Percentiles rank a stretch among this genome's conserved stretches.
Evolutionary conservation across 2,329 filamentous ascomycete genomes (phyloP).

Genomic region (Sarocladium kiliense): DNA sequence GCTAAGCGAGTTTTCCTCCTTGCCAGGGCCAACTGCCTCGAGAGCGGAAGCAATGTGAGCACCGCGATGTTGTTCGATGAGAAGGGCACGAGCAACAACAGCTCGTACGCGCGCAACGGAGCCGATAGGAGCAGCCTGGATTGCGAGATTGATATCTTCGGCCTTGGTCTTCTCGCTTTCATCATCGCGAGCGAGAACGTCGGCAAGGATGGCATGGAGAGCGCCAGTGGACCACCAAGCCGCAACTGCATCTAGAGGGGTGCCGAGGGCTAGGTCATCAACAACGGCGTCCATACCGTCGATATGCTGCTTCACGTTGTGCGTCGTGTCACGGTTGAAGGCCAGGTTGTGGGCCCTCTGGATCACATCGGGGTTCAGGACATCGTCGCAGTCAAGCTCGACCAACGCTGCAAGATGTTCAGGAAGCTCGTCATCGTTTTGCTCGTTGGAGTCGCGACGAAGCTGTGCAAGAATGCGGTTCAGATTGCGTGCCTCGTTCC

Average conservation of each 20-base stretch:
- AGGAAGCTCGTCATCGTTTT: slow-evolving; percentile 58
- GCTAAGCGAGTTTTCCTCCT: slow-evolving; percentile 18
- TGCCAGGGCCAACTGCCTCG: slow-evolving; percentile 38
- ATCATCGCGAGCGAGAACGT: slow-evolving; percentile 39
- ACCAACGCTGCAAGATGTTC: slow-evolving; percentile 72
- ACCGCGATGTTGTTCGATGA: slow-evolving; percentile 49
- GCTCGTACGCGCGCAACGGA: slow-evolving; percentile 64
- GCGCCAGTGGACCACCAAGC: slow-evolving; percentile 82
- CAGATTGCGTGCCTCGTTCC: slow-evolving; percentile 73
- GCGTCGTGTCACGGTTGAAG: slow-evolving; percentile 73
- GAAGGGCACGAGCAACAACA: slow-evolving; percentile 52
- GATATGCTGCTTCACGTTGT: slow-evolving; percentile 57
- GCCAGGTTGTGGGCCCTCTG: slow-evolving; percentile 86
- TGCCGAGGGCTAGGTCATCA: slow-evolving; percentile 78
- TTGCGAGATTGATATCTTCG: slow-evolving; percentile 60
- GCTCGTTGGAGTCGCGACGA: slow-evolving; percentile 33
- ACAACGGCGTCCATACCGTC: slow-evolving; percentile 78
- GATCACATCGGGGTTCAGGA: slow-evolving; percentile 71
- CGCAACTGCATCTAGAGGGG: slow-evolving; percentile 82
- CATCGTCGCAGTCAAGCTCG: slow-evolving; percentile 74
- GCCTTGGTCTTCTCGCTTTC: slow-evolving; percentile 11
- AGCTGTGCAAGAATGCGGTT: slow-evolving; percentile 41
- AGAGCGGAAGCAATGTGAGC: slow-evolving; percentile 52
- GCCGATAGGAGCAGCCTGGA: slow-evolving; percentile 69
- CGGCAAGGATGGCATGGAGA: slow-evolving; percentile 64